Conservation (phyloP, 2,329 filamentous ascomycete genomes). For the Thelonectria discophora region DNA sequence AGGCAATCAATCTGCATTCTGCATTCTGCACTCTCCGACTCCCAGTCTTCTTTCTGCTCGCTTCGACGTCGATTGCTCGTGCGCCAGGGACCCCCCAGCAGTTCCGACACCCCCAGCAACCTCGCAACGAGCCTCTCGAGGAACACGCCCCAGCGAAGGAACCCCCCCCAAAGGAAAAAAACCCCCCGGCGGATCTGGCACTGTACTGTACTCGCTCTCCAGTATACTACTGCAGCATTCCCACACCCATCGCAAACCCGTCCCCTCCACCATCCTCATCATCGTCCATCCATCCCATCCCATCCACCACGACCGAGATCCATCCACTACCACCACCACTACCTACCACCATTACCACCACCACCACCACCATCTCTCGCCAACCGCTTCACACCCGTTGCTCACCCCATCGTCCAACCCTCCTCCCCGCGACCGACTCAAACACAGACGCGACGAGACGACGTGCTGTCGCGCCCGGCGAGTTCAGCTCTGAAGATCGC, state of each 20-base stretch:
- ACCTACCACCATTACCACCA: constrained; percentile 24
- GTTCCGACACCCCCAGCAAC: no score
- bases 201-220: background rate
- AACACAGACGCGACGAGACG: constrained; percentile 21
- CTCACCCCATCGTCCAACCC: constrained; percentile 37
- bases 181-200: constrained; percentile 2
- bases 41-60: background rate
- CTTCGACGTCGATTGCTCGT: constrained; percentile 15
- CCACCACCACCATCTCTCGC: constrained; percentile 15
- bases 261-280: constrained; percentile 42
- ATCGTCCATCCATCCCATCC: constrained; percentile 37
- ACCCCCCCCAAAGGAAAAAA: background rate
- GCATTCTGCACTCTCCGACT: background rate
- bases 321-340: constrained; percentile 25
- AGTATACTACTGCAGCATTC: constrained; percentile 37
- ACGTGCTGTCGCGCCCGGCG: constrained; percentile 34
- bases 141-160: background rate
- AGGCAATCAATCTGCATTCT: no score
- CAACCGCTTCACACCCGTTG: constrained; percentile 36
- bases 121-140: background rate
- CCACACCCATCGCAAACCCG: constrained; percentile 41
- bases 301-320: constrained; percentile 27
- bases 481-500: constrained; percentile 19
- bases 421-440: constrained; percentile 23
- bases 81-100: constrained; percentile 20